Evolutionary conservation across 345 rosid species (phyloP), one percentile per base, ranked within the genome.

Genomic region (Conringia planisiliqua): DNA sequence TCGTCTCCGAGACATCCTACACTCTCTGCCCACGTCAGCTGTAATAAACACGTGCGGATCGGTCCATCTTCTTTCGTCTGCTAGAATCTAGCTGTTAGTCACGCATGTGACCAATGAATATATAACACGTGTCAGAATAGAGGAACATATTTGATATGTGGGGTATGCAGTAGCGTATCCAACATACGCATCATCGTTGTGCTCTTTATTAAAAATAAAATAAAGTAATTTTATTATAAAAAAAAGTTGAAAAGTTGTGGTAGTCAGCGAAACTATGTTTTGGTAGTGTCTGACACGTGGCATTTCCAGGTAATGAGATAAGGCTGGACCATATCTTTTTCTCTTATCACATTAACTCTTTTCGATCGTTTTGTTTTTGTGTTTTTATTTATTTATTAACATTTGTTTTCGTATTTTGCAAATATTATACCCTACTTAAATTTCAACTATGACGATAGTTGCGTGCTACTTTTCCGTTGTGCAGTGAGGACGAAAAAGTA

Each of bases 281-380:
- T 44, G 48, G 32, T 69, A 52, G 62, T 68, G 70, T 42, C 44
- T 46, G 70, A 56, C 82, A 71, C 78, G 73, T 77, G 77, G 59
- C 64, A 9, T 14, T 17, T 62, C 50, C 22, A 9, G 16, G 22
- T 16, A 33, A 14, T 5, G 42, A 39, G 82, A 69, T 64, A 80
- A 75, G 77, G 67, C 32, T 32, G 76, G 73, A 72, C 67, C 81
- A 72, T 67, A 71, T 68, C 71, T 68, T 75, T 80, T 78, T 71
- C 83, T 71, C 71, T 71, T 62, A 43, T 70, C 76, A 78, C 75
- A 27, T 66, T 26, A 61, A 61, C 10, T 61, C 50, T 71, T 61
- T 38, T 16, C 51, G n/a, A 71, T 62, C 61, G 38, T 58, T 10
- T 5, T 44, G 20, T 8, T 22, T 56, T n/a, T 11, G 6, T 40